A percentile compares a stretch with the other conserved stretches of the same genome.
phyloP scores from a whole-genome alignment of 1,284 basidiomycete genomes.

The Rhizoctonia solani region DNA sequence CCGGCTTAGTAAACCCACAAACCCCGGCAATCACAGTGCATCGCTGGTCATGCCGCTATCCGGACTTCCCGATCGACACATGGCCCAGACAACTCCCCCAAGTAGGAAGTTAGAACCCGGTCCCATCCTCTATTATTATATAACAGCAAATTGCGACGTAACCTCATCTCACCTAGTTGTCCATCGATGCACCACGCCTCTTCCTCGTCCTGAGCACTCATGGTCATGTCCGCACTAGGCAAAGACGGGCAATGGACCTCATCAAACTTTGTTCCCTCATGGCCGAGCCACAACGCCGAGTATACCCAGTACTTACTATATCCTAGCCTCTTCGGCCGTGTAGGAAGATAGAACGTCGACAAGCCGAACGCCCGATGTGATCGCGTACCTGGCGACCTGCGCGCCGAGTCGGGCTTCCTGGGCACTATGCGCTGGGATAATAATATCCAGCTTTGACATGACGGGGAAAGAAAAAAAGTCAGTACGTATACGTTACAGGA shows the following conservation, averaged over 20 bases:
- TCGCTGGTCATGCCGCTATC: not conserved
- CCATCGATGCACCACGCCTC: conserved; percentile 31
- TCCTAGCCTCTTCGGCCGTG: not conserved
- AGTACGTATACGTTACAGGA: not conserved
- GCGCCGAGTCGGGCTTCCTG: not conserved
- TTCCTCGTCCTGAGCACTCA: conserved; percentile 14
- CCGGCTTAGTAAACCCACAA: not conserved
- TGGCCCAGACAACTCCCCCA: not conserved
- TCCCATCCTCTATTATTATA: not conserved
- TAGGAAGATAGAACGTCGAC: not conserved
- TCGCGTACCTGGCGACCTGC: not conserved
- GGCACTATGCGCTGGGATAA: not conserved
- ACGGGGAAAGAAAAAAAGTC: not conserved
- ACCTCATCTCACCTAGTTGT: conserved; percentile 32
- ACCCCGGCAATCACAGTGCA: not conserved
- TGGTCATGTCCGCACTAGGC: not conserved
- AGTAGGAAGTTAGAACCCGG: not conserved
- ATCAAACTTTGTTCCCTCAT: not conserved
- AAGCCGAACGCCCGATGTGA: conserved; percentile 25
- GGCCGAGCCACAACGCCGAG: not conserved
- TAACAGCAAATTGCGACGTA: conserved; percentile 17
- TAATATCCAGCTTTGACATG: conserved; percentile 13
- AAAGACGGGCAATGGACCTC: not conserved
- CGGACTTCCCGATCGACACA: conserved; percentile 18
- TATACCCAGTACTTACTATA: not conserved